Evolutionary conservation across 1,139 yeast species (phyloP), one percentile per base, ranked within the genome.

Genomic region (Pichia kudriavzevii): DNA sequence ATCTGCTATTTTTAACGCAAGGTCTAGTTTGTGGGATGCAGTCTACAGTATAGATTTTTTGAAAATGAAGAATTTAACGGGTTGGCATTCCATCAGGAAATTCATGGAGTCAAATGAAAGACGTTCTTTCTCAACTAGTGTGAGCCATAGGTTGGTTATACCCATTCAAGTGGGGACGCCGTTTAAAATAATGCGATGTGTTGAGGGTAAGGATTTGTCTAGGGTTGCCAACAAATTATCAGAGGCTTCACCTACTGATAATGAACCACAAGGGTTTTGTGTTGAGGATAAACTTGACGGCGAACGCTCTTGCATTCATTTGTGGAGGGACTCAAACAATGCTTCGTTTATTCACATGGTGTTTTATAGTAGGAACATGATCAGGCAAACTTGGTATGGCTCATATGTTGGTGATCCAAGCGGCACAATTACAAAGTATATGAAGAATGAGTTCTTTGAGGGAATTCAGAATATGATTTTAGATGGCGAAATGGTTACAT

Each of bases 251-350:
- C n/a, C n/a, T n/a, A n/a, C n/a, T n/a, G n/a, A n/a, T n/a, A n/a
- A n/a, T n/a, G 61, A 79, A 59, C 49, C 58, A 2, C 51, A 56
- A 31, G 71, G 70, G 23, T 85, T 85, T 50, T 72, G 67, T 38
- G 75, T 91, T 18, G 97, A 91, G 50, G 96, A 91, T 54, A 91
- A 91, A 53, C 70, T 87, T 63, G 97, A 91, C 57, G 98, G 98
- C 3, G 97, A 88, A 53, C 60, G 98, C 44, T 75, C 84, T 53
- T 77, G 83, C 35, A 46, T 87, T 25, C 97, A 91, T 54, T 62
- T 69, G 58, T 58, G 58, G 19, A 63, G 67, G 35, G 40, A 36
- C n/a, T 46, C 55, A 8, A 42, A 43, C 7, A 42, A 56, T 22
- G 44, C 46, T 28, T 70, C 73, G 1, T 47, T 56, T 5, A 53